Evolutionary conservation across 805 yeast genomes (phyloP), one percentile per base, ranked within the genome.

Genomic region (Starmerella sp.): DNA sequence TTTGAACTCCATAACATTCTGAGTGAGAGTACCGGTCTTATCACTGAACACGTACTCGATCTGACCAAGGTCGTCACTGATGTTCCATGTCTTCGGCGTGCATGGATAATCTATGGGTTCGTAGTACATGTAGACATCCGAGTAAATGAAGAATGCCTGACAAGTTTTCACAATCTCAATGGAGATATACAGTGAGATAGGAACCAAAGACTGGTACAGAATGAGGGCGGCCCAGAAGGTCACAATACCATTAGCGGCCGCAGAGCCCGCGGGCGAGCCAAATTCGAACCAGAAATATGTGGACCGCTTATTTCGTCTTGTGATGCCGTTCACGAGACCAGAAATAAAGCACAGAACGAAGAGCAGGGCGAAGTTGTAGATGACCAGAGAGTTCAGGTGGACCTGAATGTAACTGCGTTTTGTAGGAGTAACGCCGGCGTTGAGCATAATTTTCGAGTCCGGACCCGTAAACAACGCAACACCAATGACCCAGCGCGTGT

Each of bases 41-140:
- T 85, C 95, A 63, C 88, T 81, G 68, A 85, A 85, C 36, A 85
- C 77, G 65, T 85, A 85, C 68, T 85, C 95, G 60, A 85, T 82
- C 67, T 86, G 95, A 17, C 95, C 95, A 62, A 85, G 72, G 66
- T 85, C 95, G 68, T 85, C 95, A 6, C 91, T 84, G 50, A 85
- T 85, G 63, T 82, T 82, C 95, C 95, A 85, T 0, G 90, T 77
- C 63, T 85, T 85, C 3, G 95, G 91, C 0, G 83, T 78, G 69
- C 95, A 86, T 0, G 91, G 90, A 63, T 79, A 83, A 67, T 86
- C 89, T 48, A 84, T 70, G 49, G 71, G 77, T 46, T 75, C 81
- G 61, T 85, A 81, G 66, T 85, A 86, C 84, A 85, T 80, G 58
- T 77, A 75, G 34, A 74, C 72, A 67, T 85, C 95, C 1, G 84